A percentile compares a stretch with the other conserved stretches of the same genome.
phyloP scores from a whole-genome alignment of 2,329 filamentous ascomycete genomes.

The Diaporthe citri region DNA sequence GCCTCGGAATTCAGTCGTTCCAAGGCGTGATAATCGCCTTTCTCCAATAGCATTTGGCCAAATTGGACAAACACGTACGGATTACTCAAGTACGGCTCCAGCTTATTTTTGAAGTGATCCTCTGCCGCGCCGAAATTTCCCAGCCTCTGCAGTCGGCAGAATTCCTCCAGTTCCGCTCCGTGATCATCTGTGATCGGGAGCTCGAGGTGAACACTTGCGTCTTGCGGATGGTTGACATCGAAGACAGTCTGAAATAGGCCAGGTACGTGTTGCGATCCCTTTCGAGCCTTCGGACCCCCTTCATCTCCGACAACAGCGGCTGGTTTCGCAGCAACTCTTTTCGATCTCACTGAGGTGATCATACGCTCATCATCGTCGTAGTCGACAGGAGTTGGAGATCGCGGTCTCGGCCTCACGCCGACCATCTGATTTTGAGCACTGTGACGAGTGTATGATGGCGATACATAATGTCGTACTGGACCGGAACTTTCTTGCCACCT shows the following conservation, averaged over 20 bases:
- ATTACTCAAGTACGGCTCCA: not conserved
- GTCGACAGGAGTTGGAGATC: not conserved
- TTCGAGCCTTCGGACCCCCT: not conserved
- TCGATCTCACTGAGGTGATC: not conserved
- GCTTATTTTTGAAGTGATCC: not conserved
- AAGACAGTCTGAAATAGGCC: constrained; percentile 12
- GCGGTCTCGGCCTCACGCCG: not conserved
- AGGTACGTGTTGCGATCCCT: not conserved
- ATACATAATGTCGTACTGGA: not conserved
- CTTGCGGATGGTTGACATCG: constrained; percentile 8
- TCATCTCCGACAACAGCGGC: not conserved
- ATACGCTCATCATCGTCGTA: not conserved
- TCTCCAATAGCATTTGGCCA: constrained; percentile 1
- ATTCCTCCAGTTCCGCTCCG: not conserved
- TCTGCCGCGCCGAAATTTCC: not conserved
- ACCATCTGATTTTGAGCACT: not conserved
- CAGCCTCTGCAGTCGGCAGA: not conserved
- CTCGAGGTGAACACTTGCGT: constrained; percentile 1
- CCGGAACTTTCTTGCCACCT: not conserved
- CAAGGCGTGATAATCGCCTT: not conserved
- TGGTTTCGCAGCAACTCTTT: too few relatives aligned
- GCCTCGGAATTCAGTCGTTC: not conserved
- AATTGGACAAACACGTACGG: constrained; percentile 3
- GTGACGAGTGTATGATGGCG: not conserved
- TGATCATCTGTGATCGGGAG: constrained; percentile 3